These are phyloP conservation scores for Mucor indicus DNA, from an alignment of 371 early-diverging fungal genomes.

Conservation along the genomic window DNA sequence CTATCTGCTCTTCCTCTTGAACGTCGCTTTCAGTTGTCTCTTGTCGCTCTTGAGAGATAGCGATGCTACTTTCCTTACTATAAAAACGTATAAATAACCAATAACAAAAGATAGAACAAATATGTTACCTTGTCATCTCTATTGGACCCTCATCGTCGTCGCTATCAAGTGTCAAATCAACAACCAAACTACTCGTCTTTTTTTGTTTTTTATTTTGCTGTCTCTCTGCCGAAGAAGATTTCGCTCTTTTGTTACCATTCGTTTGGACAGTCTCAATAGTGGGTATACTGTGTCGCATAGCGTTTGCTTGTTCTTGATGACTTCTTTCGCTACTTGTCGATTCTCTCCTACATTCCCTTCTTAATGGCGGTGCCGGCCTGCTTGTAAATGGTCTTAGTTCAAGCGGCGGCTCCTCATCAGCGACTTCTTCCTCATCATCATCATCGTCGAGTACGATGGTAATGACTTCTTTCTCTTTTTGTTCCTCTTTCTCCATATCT, in stretches of 20 bases:
- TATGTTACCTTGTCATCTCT: no score
- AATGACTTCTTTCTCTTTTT: constrained; percentile 5
- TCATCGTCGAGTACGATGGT: constrained; percentile 19
- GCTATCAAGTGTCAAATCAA: constrained; percentile 64
- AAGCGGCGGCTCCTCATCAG: not conserved
- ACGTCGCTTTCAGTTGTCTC: no score
- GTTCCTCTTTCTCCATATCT: constrained; percentile 6
- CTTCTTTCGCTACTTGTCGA: no score
- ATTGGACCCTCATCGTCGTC: constrained; percentile 57
- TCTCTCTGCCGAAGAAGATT: not conserved
- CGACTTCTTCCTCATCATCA: constrained; percentile 2
- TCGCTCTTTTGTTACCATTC: not conserved
- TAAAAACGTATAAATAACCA: no score
- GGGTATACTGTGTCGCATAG: not conserved
- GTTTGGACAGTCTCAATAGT: not conserved
- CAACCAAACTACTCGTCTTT: constrained; percentile 31
- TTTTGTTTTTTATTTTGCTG: not conserved
- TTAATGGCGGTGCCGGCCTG: not conserved
- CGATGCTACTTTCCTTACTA: no score
- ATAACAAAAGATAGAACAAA: no score
- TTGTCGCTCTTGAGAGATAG: no score
- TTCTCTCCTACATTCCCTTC: no score
- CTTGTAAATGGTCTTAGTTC: constrained; percentile 14
- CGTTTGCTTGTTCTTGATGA: not conserved
- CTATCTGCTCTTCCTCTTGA: no score